phyloP scores from a whole-genome alignment of 164 flowering plant species.

The Piper betle region DNA sequence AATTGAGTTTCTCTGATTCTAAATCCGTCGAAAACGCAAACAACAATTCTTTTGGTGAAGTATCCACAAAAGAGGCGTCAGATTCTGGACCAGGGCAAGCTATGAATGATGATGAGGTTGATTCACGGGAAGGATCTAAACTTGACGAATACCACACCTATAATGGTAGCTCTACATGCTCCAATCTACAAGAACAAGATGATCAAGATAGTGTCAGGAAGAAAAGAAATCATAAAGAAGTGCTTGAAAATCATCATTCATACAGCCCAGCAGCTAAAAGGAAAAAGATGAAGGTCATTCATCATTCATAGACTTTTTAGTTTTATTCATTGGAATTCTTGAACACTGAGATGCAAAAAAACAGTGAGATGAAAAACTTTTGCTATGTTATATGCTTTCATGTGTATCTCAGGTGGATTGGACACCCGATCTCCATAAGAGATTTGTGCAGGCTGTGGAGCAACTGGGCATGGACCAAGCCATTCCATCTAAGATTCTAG shows the following conservation, averaged over 20 bases:
- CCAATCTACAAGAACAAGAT: conserved; percentile 14
- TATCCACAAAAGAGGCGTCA: conserved; percentile 6
- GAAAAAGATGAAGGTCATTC: conserved; percentile 49
- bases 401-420: conserved; percentile 54
- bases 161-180: conserved; percentile 5
- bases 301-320: background rate
- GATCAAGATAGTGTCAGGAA: conserved; percentile 5
- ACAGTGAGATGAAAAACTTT: background rate
- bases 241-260: conserved; percentile 17
- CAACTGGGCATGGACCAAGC: conserved; percentile 77
- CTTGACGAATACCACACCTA: conserved; percentile 5
- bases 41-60: conserved; percentile 18
- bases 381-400: background rate
- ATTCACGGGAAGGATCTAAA: conserved; percentile 25
- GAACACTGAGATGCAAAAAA: background rate
- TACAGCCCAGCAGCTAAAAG: conserved; percentile 21
- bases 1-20: conserved; percentile 11
- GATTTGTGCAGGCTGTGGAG: conserved; percentile 71
- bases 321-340: background rate
- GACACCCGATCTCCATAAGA: conserved; percentile 77
- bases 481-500: conserved; percentile 72
- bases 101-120: conserved; percentile 37
- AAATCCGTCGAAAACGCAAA: conserved; percentile 84
- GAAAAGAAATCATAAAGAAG: conserved; percentile 15
- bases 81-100: conserved; percentile 11